Evolutionary conservation across 129 eudicot genomes (phyloP).

Genomic region (Flaveria robusta): DNA sequence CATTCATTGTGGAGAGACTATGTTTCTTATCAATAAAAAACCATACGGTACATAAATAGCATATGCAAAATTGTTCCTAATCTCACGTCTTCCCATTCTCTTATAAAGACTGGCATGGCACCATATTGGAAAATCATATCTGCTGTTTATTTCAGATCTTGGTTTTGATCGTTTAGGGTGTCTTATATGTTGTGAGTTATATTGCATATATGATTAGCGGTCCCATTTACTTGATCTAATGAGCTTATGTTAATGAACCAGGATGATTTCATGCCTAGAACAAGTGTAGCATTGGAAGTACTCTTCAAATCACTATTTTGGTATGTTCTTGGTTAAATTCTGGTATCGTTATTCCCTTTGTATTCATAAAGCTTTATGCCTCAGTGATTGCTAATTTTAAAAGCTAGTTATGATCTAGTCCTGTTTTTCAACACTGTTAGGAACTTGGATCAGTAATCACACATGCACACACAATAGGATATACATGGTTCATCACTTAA

Average conservation of each 20-base stretch:
- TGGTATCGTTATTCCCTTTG: slow-evolving; percentile 13
- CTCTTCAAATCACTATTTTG: slow-evolving; percentile 82
- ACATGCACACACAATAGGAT: not conserved
- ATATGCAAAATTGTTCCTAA: not conserved
- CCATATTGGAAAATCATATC: not conserved
- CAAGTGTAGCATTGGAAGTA: slow-evolving; percentile 84
- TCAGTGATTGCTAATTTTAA: not conserved
- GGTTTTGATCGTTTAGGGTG: not conserved
- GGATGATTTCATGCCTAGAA: slow-evolving; percentile 99
- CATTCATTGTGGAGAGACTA: not conserved
- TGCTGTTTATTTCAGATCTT: slow-evolving; percentile 2
- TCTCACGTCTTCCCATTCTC: not conserved
- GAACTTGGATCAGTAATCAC: not conserved
- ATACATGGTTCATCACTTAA: slow-evolving; percentile 4
- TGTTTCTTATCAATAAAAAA: slow-evolving; percentile 2
- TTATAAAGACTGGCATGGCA: not conserved
- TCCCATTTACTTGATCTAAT: not conserved
- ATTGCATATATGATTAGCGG: not conserved
- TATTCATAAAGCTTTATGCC: slow-evolving; percentile 8
- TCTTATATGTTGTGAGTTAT: slow-evolving; percentile 16
- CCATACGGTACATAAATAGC: not conserved
- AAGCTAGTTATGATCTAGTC: not conserved
- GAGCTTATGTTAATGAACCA: slow-evolving; percentile 36
- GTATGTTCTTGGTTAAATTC: slow-evolving; percentile 57
- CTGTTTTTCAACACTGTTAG: slow-evolving; percentile 9